Conservation (phyloP, 2,329 filamentous ascomycete species). For the Ophiostoma sp. region DNA sequence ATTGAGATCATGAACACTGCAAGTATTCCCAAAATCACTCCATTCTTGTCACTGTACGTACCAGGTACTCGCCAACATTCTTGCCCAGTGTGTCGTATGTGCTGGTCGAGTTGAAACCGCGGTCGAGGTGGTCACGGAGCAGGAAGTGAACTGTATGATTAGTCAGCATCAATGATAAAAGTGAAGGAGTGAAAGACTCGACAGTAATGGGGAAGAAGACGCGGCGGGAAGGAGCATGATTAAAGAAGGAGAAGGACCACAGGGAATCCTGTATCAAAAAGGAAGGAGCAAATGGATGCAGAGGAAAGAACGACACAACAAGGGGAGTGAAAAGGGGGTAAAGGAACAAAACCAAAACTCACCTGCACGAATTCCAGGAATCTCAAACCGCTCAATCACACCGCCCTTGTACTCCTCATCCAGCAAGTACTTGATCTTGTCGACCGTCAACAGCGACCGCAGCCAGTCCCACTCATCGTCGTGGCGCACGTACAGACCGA, state of each 20-base stretch:
- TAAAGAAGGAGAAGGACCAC: not conserved
- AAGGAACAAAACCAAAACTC: not conserved
- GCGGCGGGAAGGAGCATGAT: not conserved
- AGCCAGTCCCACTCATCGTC: slow-evolving; percentile 45
- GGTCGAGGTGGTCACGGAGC: slow-evolving; percentile 48
- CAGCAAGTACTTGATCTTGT: slow-evolving; percentile 29
- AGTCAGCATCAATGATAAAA: not conserved
- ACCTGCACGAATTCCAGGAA: slow-evolving; percentile 27
- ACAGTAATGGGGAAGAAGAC: not conserved
- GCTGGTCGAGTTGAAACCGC: slow-evolving; percentile 45
- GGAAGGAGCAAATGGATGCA: not conserved
- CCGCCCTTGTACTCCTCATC: slow-evolving; percentile 31
- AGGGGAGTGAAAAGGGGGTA: not conserved
- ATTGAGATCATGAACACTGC: not conserved
- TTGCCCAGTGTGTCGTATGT: slow-evolving; percentile 49
- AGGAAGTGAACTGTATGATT: slow-evolving; percentile 37
- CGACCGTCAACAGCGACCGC: slow-evolving; percentile 39
- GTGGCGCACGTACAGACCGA: slow-evolving; percentile 44
- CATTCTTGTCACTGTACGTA: not conserved
- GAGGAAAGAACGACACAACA: not conserved
- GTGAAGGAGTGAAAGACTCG: too few species aligned
- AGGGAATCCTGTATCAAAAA: not conserved
- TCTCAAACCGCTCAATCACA: slow-evolving; percentile 27
- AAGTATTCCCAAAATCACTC: not conserved
- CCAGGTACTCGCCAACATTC: slow-evolving; percentile 47